Conservation (phyloP, 495 filamentous ascomycete genomes). For the Achaetomiella virescens region DNA sequence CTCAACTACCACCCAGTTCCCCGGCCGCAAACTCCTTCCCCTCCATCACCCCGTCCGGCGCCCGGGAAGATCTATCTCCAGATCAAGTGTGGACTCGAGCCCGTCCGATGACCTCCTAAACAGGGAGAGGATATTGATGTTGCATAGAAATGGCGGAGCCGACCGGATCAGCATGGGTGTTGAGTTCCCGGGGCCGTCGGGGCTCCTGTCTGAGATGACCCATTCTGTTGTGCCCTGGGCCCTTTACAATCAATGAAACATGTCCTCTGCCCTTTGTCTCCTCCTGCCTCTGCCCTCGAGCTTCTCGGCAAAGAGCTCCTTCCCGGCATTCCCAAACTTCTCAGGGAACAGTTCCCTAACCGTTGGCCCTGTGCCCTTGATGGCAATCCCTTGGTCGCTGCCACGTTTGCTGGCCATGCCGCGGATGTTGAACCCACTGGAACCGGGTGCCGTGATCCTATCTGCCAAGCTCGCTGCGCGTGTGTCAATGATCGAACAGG, state of each 20-base stretch:
- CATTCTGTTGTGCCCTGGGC: background rate
- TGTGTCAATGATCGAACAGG: conserved; percentile 18
- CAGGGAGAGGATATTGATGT: no score
- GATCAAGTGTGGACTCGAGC: no score
- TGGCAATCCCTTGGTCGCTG: conserved; percentile 53
- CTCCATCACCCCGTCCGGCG: no score
- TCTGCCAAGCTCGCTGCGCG: conserved; percentile 33
- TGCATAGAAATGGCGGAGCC: no score
- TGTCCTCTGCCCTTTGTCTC: conserved; percentile 49
- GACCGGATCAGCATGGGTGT: no score
- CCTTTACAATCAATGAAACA: conserved; percentile 41
- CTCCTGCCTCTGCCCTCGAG: conserved; percentile 41
- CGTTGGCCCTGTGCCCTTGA: conserved; percentile 56
- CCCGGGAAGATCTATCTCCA: no score
- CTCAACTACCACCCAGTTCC: background rate
- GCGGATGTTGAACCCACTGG: conserved; percentile 54
- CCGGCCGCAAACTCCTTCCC: background rate
- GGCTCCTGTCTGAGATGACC: no score
- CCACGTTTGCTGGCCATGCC: conserved; percentile 47
- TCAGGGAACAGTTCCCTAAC: conserved; percentile 65
- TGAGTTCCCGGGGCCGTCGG: no score
- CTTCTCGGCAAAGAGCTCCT: conserved; percentile 60
- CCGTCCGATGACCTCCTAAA: no score
- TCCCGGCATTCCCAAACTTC: conserved; percentile 60
- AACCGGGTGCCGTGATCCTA: conserved; percentile 30